Percentiles rank a stretch among this genome's conserved stretches.
Conservation (phyloP, 495 filamentous ascomycete species). For the Parmelia sp. region DNA sequence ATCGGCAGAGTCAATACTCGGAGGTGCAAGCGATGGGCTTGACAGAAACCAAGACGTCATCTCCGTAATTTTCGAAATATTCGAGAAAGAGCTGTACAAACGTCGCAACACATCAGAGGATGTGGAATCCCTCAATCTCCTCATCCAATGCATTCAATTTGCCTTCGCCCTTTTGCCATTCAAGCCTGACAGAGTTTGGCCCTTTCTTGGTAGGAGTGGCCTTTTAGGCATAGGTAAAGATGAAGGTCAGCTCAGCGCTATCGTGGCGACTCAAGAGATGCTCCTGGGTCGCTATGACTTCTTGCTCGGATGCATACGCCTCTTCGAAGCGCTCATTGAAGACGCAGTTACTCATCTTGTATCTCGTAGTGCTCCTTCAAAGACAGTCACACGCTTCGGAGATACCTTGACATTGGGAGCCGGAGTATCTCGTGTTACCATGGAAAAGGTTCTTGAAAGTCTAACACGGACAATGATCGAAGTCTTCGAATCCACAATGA, state of each 20-base stretch:
- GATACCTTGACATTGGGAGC: constrained; percentile 52
- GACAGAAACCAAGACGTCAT: constrained; percentile 70
- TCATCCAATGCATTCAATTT: constrained; percentile 73
- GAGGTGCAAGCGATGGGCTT: constrained; percentile 67
- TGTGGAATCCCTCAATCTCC: constrained; percentile 52
- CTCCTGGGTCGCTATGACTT: constrained; percentile 69
- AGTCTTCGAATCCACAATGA: constrained; percentile 70
- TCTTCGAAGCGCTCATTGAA: constrained; percentile 71
- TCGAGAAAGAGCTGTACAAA: constrained; percentile 59
- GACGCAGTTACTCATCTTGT: constrained; percentile 67
- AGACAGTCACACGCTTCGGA: constrained; percentile 45
- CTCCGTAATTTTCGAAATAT: constrained; percentile 71
- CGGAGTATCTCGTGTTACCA: constrained; percentile 68
- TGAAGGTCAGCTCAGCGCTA: constrained; percentile 63
- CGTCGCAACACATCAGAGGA: constrained; percentile 37
- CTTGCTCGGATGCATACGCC: constrained; percentile 58
- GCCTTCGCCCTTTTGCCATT: constrained; percentile 61
- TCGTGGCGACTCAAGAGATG: constrained; percentile 71
- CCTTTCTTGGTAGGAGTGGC: constrained; percentile 71
- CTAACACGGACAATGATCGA: constrained; percentile 69
- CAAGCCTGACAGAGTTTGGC: constrained; percentile 80
- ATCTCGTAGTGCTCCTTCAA: constrained; percentile 57
- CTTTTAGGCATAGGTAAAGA: constrained; percentile 67
- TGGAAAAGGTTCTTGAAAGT: constrained; percentile 63
- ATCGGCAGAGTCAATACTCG: constrained; percentile 51